Base-by-base conservation (phyloP, 495 filamentous ascomycete genomes). In the Acidiella bohemica region DNA sequence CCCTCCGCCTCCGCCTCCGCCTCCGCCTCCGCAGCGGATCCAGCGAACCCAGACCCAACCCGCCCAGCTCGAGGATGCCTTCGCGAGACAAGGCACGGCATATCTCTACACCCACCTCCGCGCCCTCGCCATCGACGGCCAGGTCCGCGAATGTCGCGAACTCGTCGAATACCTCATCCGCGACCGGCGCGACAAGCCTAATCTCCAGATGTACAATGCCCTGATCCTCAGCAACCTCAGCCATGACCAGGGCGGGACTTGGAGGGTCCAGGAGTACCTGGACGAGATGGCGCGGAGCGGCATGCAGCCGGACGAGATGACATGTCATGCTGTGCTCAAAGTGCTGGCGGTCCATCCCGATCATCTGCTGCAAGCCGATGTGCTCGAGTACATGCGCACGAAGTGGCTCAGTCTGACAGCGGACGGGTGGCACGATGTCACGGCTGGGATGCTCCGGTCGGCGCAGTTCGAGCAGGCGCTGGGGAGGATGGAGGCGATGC, bases 261-360 rank as follows among this genome's bases (percentile, higher is more conserved):
- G 58, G 20, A 63, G 68, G 31, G 70, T 86, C 13, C 59, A 56
- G 11, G 46, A 50, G n/a, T 58, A 92, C 4, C 57, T 88, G 12
- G 50, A 68, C 20, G 83, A 93, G 50, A 84, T 94, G 76, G 63
- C 68, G 41, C 56, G 58, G 10, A 60, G 64, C 33, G 66, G 68
- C 0, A 66, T 94, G 28, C 54, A 65, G 18, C 65, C 69, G 11
- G 78, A 84, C 48, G 66, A 71, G 2, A 66, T 61, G 4, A 72
- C 79, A 2, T 84, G 82, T 47, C 78, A 90, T 58, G 69, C 69
- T 45, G 70, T 77, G 12, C 57, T 96, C 30, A 75, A 78, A 65
- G 81, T 73, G 5, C 72, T 87, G 17, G 74, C 84, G 11, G 73
- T 92, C 17, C 86, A 94, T 57, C 86, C 88, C 0, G 78, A 95